Conservation (phyloP, 139 green algal genomes). For the Yamagishiella unicocca region DNA sequence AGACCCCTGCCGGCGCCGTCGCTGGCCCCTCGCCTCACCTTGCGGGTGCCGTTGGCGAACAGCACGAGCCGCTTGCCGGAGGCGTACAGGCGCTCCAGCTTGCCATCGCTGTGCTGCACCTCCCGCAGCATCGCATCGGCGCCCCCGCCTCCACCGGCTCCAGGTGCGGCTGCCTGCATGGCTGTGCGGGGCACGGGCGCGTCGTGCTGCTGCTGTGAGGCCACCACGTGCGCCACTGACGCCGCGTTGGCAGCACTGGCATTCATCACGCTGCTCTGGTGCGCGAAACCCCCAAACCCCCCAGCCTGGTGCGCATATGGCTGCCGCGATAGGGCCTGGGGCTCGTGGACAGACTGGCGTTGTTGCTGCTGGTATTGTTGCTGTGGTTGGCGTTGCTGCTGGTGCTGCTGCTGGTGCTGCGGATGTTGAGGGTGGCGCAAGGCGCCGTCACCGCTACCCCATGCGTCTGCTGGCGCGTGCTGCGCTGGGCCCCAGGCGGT, state of each 20-base stretch:
- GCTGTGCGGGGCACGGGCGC: background rate
- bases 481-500: no score
- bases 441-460: no score
- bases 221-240: background rate
- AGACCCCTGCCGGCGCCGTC: no score
- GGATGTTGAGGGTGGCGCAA: no score
- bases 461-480: no score
- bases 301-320: no score
- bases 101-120: conserved; percentile 68
- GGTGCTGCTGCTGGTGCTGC: no score
- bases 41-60: conserved; percentile 83
- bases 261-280: background rate
- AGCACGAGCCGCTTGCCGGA: conserved; percentile 61
- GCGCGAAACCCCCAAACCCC: background rate
- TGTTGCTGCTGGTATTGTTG: no score
- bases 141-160: background rate
- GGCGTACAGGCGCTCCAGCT: conserved; percentile 69
- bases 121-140: conserved; percentile 48
- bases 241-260: background rate
- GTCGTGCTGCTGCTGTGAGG: background rate
- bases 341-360: no score
- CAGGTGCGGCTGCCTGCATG: background rate
- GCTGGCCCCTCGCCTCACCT: no score
- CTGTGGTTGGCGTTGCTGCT: no score
- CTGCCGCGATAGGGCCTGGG: no score